These are phyloP conservation scores for Friedmanniomyces simplex DNA, from an alignment of 495 filamentous ascomycete species.

Conservation along the genomic window DNA sequence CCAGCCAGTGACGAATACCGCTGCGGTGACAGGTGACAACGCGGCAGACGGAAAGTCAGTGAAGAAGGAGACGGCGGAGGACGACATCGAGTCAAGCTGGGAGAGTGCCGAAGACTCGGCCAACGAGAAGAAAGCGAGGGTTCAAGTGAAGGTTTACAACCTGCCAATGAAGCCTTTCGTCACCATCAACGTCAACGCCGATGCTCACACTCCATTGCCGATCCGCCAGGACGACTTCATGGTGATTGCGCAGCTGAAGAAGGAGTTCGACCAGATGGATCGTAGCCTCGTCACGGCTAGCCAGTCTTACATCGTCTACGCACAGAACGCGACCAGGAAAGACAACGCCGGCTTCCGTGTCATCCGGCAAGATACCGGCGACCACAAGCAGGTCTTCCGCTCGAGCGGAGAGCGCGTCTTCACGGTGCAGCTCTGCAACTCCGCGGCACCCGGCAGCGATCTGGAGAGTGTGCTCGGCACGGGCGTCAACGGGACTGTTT, in stretches of 20 bases:
- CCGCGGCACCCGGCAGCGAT: conserved; percentile 37
- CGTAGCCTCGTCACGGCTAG: conserved; percentile 82
- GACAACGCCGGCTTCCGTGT: conserved; percentile 72
- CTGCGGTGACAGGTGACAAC: neutral
- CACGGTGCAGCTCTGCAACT: conserved; percentile 72
- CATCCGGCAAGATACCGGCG: conserved; percentile 87
- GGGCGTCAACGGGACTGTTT: conserved; percentile 84
- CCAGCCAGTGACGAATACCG: conserved; percentile 6
- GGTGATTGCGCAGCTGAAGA: conserved; percentile 86
- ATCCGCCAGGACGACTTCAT: conserved; percentile 61
- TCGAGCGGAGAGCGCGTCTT: conserved; percentile 83
- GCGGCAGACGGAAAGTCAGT: neutral
- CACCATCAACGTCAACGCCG: conserved; percentile 49
- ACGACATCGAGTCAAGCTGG: conserved; percentile 19
- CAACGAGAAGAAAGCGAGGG: conserved; percentile 42
- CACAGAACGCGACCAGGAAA: conserved; percentile 56
- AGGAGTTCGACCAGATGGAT: conserved; percentile 95
- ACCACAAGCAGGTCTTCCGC: conserved; percentile 78
- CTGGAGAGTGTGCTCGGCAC: conserved; percentile 76
- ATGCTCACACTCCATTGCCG: conserved; percentile 30
- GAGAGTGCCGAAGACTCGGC: conserved; percentile 40
- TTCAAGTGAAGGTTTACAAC: conserved; percentile 63
- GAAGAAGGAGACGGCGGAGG: too few species aligned
- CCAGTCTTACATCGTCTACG: conserved; percentile 86
- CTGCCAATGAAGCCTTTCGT: conserved; percentile 96